These are phyloP conservation scores for Pilaira anomala DNA, from an alignment of 192 early-diverging fungal genomes.

Conservation along the genomic window DNA sequence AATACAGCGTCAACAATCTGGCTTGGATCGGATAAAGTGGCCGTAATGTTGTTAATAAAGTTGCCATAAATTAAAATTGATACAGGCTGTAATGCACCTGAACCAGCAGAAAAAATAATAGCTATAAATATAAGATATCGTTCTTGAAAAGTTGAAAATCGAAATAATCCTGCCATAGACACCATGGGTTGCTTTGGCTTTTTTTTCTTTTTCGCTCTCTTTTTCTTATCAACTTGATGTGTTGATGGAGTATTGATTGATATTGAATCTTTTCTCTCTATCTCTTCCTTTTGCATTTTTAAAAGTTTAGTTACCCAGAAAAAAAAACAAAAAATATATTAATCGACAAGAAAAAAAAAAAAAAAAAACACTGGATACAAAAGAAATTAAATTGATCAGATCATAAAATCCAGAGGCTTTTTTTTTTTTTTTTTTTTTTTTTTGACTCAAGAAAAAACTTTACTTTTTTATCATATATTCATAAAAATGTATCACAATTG, in stretches of 20 bases:
- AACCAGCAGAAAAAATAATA: conserved; percentile 8
- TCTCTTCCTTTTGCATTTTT: no score
- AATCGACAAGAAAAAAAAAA: no score
- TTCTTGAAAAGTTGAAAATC: conserved; percentile 43
- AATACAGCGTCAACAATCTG: conserved; percentile 11
- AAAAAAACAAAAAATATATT: no score
- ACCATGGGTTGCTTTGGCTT: conserved; percentile 45
- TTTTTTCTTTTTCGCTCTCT: conserved; percentile 28
- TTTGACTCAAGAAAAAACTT: no score
- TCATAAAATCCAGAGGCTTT: no score
- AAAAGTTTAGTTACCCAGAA: no score
- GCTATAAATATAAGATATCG: conserved; percentile 11
- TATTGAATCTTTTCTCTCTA: no score
- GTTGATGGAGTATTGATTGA: not conserved
- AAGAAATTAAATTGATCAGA: no score
- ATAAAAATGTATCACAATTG: no score
- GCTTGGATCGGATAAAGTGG: not conserved
- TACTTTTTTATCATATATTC: no score
- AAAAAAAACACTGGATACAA: no score
- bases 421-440: no score
- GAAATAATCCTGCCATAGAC: conserved; percentile 57
- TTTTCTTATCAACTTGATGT: conserved; percentile 5
- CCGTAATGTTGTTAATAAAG: conserved; percentile 21
- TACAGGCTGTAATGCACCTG: conserved; percentile 26
- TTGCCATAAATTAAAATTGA: conserved; percentile 32